Base-by-base conservation (phyloP, 2,329 filamentous ascomycete species). In the Arthrobotrys conoides region DNA sequence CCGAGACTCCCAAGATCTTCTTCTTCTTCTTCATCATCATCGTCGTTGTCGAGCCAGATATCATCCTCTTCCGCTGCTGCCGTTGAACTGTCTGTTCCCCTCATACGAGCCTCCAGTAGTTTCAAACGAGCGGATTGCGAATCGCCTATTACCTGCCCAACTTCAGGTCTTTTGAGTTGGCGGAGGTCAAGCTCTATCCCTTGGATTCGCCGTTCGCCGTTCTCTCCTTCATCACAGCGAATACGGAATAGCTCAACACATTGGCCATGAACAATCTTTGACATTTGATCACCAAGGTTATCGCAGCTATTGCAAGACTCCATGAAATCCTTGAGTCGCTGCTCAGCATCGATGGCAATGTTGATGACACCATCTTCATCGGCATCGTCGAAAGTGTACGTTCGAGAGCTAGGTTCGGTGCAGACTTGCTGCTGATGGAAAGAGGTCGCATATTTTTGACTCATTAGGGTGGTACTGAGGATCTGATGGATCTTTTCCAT, bases 171-270 rank as follows among this genome's bases (percentile, higher is more conserved):
- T 1, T 33, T 27, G 9, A 18, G 20, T 14, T 20, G 53, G 4
- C 75, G 75, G 3, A 78, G 41, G 36, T 78, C 75, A 12, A 78
- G 57, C 14, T 78, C 68, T 2, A 78, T 6, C 3, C 44, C 46
- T 18, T 55, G 18, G 20, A 78, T 68, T n/a, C 22, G 68, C 5
- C 61, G 49, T n/a, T 30, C 24, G 20, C 59, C 49, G 9, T 55
- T 24, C 22, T 20, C 12, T 16, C 22, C 18, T 9, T 57, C 46
- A 22, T 78, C 68, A 33, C 61, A 72, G 18, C 38, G 46, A 18
- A 78, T 69, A 18, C 75, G 61, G 24, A 78, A 72, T 5, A 78
- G 20, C 24, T 78, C 68, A 5, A 78, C 51, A 41, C 75, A 78
- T 22, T 44, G 53, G 6, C 75, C 75, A 18, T 78, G 75, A 18